Conservation (phyloP, 768 basidiomycete species). For the Psilocybe azurescens region DNA sequence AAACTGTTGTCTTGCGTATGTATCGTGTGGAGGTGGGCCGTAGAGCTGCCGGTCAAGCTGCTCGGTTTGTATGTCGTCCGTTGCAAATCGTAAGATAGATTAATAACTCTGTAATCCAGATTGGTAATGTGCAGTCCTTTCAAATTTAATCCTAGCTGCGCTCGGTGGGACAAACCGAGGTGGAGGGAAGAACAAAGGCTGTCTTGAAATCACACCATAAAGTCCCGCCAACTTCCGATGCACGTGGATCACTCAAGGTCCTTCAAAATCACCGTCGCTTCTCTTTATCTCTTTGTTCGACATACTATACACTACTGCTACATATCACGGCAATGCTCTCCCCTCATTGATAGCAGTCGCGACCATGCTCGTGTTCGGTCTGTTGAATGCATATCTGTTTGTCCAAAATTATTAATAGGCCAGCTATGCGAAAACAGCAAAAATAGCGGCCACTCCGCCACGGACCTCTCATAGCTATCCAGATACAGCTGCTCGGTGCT, state of each 20-base stretch:
- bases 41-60: not conserved
- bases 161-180: not conserved
- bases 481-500: conserved; percentile 71
- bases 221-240: conserved; percentile 13
- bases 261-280: not conserved
- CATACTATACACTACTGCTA: not conserved
- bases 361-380: conserved; percentile 78
- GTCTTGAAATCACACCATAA: conserved; percentile 19
- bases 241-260: conserved; percentile 5
- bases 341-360: conserved; percentile 79
- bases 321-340: conserved; percentile 58
- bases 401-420: not conserved
- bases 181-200: conserved; percentile 10
- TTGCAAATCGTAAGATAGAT: too few species aligned
- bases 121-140: not conserved
- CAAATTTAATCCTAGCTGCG: not conserved
- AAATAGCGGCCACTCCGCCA: not conserved
- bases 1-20: conserved; percentile 12
- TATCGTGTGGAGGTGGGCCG: conserved; percentile 14
- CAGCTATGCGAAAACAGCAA: conserved; percentile 7
- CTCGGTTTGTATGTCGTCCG: too few species aligned
- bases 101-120: too few species aligned
- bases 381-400: conserved; percentile 74
- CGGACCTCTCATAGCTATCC: conserved; percentile 74
- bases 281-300: not conserved